Percentiles rank a stretch among this genome's conserved stretches.
Evolutionary conservation across 2,329 filamentous ascomycete genomes (phyloP).

Genomic region (Grosmannia clavigera): DNA sequence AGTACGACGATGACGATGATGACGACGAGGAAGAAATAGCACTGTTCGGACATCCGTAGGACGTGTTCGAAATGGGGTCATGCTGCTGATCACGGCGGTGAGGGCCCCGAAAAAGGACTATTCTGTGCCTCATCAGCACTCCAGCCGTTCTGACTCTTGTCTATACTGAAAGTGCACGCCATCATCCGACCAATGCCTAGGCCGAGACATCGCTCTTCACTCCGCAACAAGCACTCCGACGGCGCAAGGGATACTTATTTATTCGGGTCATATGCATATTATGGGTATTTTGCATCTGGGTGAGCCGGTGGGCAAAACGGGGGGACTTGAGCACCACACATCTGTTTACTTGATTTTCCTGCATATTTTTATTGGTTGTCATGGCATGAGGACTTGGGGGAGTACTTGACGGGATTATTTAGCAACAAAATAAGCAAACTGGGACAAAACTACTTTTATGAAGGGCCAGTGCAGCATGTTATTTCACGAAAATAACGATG

Average conservation of each 20-base stretch:
- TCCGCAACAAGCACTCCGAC: neutral
- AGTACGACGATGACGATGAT: conserved; percentile 36
- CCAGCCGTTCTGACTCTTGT: neutral
- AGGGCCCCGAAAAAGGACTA: neutral
- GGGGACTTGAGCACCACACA: neutral
- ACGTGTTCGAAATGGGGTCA: neutral
- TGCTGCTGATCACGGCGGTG: neutral
- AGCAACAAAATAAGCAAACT: neutral
- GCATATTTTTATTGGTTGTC: neutral
- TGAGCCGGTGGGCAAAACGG: neutral
- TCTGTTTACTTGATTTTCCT: neutral
- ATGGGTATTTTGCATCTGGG: neutral
- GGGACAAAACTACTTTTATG: neutral
- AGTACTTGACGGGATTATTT: neutral
- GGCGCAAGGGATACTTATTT: neutral
- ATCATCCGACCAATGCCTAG: neutral
- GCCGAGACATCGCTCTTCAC: neutral
- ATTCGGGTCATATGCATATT: neutral
- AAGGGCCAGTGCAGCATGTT: neutral
- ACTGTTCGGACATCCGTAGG: conserved; percentile 35
- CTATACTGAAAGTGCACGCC: neutral
- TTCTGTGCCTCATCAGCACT: neutral
- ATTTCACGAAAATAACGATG: neutral
- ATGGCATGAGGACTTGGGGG: neutral
- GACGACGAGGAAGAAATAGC: conserved; percentile 38